phyloP scores from a whole-genome alignment of 176 grass and related monocot genomes.

The Triticum urartu region DNA sequence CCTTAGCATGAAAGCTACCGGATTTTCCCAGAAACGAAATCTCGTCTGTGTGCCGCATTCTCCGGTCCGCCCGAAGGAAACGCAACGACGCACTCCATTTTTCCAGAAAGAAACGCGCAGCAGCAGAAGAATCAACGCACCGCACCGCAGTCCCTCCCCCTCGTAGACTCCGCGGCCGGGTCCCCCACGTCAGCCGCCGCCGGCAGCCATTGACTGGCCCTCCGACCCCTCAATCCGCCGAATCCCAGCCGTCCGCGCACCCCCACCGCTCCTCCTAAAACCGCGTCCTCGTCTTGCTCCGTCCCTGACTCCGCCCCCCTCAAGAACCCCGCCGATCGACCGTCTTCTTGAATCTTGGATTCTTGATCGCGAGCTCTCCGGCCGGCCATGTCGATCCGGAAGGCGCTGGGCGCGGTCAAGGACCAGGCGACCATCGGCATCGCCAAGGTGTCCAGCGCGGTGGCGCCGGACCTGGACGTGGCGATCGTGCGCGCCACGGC shows the following conservation, averaged over 20 bases:
- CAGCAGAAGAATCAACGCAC: not conserved
- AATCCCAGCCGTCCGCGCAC: not conserved
- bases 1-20: not conserved
- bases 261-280: not conserved
- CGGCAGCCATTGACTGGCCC: not conserved
- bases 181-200: not conserved
- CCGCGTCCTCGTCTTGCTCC: not conserved
- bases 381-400: slow-evolving; percentile 53
- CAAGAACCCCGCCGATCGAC: not conserved
- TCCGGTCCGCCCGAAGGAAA: not conserved
- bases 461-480: slow-evolving; percentile 71
- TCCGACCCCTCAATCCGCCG: not conserved
- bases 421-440: slow-evolving; percentile 79
- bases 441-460: slow-evolving; percentile 56
- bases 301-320: not conserved
- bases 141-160: not conserved
- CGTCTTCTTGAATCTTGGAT: not conserved
- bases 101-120: not conserved
- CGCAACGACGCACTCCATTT: not conserved
- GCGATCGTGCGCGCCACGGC: slow-evolving; percentile 69
- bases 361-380: not conserved
- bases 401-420: slow-evolving; percentile 76
- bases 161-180: not conserved
- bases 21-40: not conserved
- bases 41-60: not conserved